A percentile compares a stretch with the other conserved stretches of the same genome.
Conservation (phyloP, 352 stramenopile genomes). For the Globisporangium spinosum region DNA sequence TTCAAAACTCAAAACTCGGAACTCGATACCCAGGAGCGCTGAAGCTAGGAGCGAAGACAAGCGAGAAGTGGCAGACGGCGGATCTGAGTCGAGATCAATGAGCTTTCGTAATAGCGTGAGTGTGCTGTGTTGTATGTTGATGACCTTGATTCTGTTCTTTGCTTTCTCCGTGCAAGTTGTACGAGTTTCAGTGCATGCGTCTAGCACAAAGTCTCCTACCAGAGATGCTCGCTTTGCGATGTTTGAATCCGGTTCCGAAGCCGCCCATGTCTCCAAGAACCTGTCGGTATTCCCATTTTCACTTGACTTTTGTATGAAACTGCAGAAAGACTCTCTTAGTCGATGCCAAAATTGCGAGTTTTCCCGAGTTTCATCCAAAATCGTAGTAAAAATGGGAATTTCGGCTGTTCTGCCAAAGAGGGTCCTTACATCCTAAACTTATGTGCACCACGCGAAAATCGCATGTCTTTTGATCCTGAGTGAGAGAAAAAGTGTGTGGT, state of each 20-base stretch:
- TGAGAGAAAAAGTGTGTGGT: constrained; percentile 1
- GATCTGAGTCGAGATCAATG: not conserved
- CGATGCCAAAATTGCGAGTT: too few species aligned
- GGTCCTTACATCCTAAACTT: not conserved
- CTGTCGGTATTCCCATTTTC: too few species aligned
- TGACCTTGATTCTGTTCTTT: not conserved
- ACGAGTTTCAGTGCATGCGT: not conserved
- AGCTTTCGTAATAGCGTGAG: not conserved
- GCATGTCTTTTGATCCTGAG: not conserved
- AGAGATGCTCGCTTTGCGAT: not conserved
- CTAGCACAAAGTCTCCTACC: not conserved
- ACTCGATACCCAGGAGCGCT: not conserved
- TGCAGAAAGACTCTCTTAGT: too few species aligned
- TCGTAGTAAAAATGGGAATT: too few species aligned
- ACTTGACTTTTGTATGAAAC: too few species aligned
- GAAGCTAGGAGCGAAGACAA: not conserved
- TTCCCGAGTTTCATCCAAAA: too few species aligned
- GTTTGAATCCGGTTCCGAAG: not conserved
- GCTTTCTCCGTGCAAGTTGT: not conserved
- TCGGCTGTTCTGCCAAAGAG: too few species aligned
- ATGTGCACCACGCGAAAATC: too few species aligned
- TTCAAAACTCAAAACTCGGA: not conserved
- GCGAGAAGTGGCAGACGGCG: not conserved
- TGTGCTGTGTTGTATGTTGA: not conserved
- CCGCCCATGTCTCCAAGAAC: not conserved